Evolutionary conservation across 1,284 basidiomycete genomes (phyloP).

Genomic region (Bondarzewia mesenterica): DNA sequence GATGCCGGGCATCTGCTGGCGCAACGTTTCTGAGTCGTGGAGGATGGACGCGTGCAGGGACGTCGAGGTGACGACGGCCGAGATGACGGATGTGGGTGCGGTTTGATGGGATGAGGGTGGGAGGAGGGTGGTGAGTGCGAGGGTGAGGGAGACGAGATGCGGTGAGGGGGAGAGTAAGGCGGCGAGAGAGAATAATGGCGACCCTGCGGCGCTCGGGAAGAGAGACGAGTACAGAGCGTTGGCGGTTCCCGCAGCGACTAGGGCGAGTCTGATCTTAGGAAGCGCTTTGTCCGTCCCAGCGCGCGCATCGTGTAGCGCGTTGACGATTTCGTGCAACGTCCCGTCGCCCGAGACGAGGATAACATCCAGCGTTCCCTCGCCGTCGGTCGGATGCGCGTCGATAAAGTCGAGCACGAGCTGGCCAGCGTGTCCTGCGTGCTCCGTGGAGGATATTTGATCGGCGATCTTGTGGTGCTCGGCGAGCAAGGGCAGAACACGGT

Average conservation of each 20-base stretch:
- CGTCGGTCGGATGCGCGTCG: constrained; percentile 13
- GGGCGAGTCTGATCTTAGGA: constrained; percentile 31
- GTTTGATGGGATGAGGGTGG: constrained; percentile 48
- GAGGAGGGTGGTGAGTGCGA: constrained; percentile 33
- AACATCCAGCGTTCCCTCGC: constrained; percentile 29
- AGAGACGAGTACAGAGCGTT: constrained; percentile 81
- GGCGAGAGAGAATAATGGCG: constrained; percentile 48
- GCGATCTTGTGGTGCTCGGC: constrained; percentile 26
- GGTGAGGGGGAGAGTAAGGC: constrained; percentile 32
- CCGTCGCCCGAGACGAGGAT: constrained; percentile 83
- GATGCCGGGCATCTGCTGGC: constrained; percentile 62
- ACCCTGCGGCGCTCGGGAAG: constrained; percentile 37
- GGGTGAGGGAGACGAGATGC: constrained; percentile 5
- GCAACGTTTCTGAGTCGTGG: constrained; percentile 70
- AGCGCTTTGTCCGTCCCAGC: constrained; percentile 9
- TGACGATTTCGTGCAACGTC: constrained; percentile 83
- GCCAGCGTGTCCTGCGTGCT: constrained; percentile 50
- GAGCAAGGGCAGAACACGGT: constrained; percentile 62
- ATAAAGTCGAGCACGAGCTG: constrained; percentile 38
- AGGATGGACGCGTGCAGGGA: constrained; percentile 86
- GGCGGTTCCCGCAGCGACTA: constrained; percentile 85
- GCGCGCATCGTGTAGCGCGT: constrained; percentile 35
- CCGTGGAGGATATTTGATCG: constrained; percentile 42
- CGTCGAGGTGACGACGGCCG: constrained; percentile 63
- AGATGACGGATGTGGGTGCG: constrained; percentile 14